Percentiles rank a stretch among this genome's conserved stretches.
Evolutionary conservation across 495 filamentous ascomycete species (phyloP).

Genomic region (Oidiodendron maius): DNA sequence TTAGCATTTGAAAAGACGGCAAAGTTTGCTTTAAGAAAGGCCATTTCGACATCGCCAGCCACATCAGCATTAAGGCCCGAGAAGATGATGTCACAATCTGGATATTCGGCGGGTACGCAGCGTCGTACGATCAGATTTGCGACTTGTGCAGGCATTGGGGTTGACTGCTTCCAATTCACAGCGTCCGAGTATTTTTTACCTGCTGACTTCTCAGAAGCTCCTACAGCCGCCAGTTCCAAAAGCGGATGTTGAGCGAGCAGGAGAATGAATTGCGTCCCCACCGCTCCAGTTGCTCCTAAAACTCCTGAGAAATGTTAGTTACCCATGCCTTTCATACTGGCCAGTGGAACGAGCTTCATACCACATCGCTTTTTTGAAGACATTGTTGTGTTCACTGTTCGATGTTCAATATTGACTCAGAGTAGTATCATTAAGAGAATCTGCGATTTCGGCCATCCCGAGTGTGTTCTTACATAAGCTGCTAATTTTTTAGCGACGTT

Average conservation of each 20-base stretch:
- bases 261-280: constrained; percentile 82
- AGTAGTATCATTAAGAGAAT: too few relatives aligned
- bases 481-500: too few relatives aligned
- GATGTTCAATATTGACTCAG: too few relatives aligned
- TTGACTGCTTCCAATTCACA: constrained; percentile 77
- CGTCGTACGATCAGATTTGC: constrained; percentile 66
- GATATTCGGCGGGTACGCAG: constrained; percentile 68
- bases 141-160: constrained; percentile 60
- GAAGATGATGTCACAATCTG: constrained; percentile 84
- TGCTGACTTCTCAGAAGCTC: constrained; percentile 71
- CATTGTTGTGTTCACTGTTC: too few relatives aligned
- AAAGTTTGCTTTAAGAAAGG: constrained; percentile 71
- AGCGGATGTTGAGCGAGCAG: constrained; percentile 74
- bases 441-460: too few relatives aligned
- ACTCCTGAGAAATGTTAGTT: too few relatives aligned
- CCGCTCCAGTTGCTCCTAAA: constrained; percentile 70
- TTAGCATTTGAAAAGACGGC: constrained; percentile 86
- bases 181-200: constrained; percentile 82
- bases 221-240: constrained; percentile 69
- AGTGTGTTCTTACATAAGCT: too few relatives aligned
- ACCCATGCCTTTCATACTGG: too few relatives aligned
- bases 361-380: too few relatives aligned
- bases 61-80: constrained; percentile 81
- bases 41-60: constrained; percentile 68
- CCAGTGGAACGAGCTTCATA: too few relatives aligned